A percentile compares a stretch with the other conserved stretches of the same genome.
These are phyloP conservation scores for Rhodocollybia butyracea DNA, from an alignment of 768 basidiomycete genomes.

Conservation along the genomic window DNA sequence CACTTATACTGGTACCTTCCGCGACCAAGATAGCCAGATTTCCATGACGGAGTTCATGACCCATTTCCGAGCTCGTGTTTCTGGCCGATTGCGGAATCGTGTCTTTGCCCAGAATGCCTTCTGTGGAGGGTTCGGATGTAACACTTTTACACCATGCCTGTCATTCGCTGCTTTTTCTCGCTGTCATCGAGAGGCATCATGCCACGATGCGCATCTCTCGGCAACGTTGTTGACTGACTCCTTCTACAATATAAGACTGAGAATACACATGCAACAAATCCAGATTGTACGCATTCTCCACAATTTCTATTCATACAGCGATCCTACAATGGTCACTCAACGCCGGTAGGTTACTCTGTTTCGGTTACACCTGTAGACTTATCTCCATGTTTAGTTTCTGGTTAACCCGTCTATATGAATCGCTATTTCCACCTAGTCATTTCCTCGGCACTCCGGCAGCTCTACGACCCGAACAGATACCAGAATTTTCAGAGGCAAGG, in stretches of 20 bases:
- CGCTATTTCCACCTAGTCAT: conserved; percentile 44
- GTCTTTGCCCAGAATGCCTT: conserved; percentile 27
- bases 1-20: not conserved
- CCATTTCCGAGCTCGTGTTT: conserved; percentile 22
- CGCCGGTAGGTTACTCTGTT: not conserved
- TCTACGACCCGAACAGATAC: conserved; percentile 33
- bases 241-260: conserved; percentile 40
- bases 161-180: conserved; percentile 22
- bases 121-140: conserved; percentile 25
- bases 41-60: conserved; percentile 16
- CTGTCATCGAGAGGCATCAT: conserved; percentile 29
- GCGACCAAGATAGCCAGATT: not conserved
- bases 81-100: conserved; percentile 20
- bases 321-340: not conserved
- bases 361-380: not conserved
- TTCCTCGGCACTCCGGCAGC: conserved; percentile 40
- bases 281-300: conserved; percentile 33
- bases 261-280: conserved; percentile 47
- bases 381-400: conserved; percentile 32
- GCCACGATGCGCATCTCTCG: conserved; percentile 34
- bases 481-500: conserved; percentile 33
- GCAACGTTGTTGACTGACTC: conserved; percentile 14
- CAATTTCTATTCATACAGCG: not conserved
- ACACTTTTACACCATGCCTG: conserved; percentile 39
- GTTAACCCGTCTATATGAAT: conserved; percentile 45